Evolutionary conservation across 495 filamentous ascomycete genomes (phyloP), one percentile per base, ranked within the genome.

Genomic region (Penicillium cataractarum): DNA sequence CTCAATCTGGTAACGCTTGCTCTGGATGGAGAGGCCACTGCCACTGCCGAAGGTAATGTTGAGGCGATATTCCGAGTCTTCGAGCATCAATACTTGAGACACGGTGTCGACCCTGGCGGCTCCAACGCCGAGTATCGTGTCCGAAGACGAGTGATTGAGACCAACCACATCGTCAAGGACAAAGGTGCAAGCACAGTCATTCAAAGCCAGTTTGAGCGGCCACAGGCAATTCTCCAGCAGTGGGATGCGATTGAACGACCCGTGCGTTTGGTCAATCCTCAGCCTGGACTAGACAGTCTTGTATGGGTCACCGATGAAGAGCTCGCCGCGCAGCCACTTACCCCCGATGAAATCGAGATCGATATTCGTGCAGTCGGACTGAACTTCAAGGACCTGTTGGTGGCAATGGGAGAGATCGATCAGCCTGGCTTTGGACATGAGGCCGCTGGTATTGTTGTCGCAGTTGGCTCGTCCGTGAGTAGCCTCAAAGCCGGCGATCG

Each of bases 361-460:
- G 24, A 60, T 2, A 40, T 60, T 22, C n/a, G 33, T 10, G 56
- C 46, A 2, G 57, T 59, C 15, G 62, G 62, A 1, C 22, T 64
- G n/a, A 64, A 64, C 35, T 60, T 53, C 27, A 59, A 59, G n/a
- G 62, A 64, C 52, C 24, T 50, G 3, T n/a, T 60, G 21, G 32
- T 59, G 2, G 62, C 62, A 9, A 39, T 60, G 49, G 62, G 62
- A 1, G 27, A 55, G 13, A 37, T 58, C 2, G 12, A 22, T 4
- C 9, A 29, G 33, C 9, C 15, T 2, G 32, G 6, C 4, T 22
- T 58, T 22, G 40, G 40, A 2, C 21, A 29, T 6, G 58, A 60
- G 27, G 19, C 21, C 0, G 19, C 26, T 10, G 58, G 58, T 7
- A n/a, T 60, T 13, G 49, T 60, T 10, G n/a, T 17, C 48, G 31